These are phyloP conservation scores for Brassica nigra DNA, from an alignment of 345 rosid genomes.

Conservation along the genomic window DNA sequence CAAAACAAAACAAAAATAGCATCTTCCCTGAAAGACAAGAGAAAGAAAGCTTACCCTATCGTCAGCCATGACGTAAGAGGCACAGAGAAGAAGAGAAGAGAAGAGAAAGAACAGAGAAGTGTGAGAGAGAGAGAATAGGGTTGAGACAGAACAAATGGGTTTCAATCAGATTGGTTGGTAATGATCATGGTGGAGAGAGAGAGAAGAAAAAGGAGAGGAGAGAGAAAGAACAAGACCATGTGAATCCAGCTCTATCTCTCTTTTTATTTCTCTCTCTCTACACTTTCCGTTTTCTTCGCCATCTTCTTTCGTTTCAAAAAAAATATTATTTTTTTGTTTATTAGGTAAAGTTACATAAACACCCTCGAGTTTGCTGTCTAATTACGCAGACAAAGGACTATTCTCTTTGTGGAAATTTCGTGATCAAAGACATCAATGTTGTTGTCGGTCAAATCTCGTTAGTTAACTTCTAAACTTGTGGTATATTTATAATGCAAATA, in stretches of 20 bases:
- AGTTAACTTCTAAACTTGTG: not conserved
- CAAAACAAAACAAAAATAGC: not conserved
- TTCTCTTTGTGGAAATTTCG: conserved; percentile 25
- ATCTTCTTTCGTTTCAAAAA: conserved; percentile 8
- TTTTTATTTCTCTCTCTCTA: conserved; percentile 8
- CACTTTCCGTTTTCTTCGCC: conserved; percentile 50
- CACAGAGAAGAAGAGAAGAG: conserved; percentile 14
- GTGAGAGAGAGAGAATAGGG: conserved; percentile 13
- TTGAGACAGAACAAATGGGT: conserved; percentile 31
- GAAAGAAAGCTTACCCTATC: conserved; percentile 54
- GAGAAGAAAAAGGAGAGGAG: conserved; percentile 28
- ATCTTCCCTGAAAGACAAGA: not conserved
- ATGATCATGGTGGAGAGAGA: conserved; percentile 47
- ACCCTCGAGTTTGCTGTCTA: conserved; percentile 17
- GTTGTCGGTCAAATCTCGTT: conserved; percentile 36
- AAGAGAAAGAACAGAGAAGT: not conserved
- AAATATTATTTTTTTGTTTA: too few species aligned
- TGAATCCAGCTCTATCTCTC: conserved; percentile 50
- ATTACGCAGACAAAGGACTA: conserved; percentile 20
- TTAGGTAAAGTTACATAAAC: not conserved
- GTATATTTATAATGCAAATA: not conserved
- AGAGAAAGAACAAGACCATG: conserved; percentile 49
- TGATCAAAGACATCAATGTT: conserved; percentile 23
- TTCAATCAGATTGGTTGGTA: conserved; percentile 41
- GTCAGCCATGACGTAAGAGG: conserved; percentile 60